Evolutionary conservation across 805 yeast species (phyloP), one percentile per base, ranked within the genome.

Genomic region (Brettanomyces naardenensis): DNA sequence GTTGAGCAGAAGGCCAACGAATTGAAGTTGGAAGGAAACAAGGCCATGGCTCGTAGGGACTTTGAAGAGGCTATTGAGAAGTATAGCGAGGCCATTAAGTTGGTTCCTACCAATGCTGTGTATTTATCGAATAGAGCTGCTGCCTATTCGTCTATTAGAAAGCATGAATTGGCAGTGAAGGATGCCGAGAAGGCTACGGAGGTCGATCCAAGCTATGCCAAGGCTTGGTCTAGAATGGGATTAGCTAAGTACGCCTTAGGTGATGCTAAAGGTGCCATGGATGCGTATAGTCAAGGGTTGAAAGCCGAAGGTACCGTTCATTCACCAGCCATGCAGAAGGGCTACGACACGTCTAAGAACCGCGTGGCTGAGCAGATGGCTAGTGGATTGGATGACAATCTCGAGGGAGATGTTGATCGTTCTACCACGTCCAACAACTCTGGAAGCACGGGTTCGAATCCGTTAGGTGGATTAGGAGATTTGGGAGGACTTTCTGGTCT

Each of bases 71-170:
- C 98, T 4, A 70, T 87, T 37, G 73, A 69, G 19, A 76, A 80
- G 47, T 92, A 92, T 62, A 73, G 95, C 6, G 77, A 75, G 38
- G 97, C 97, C 9, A 75, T 92, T 48, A 75, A 63, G 19, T 61
- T 80, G 44, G 69, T 78, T 46, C 77, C 88, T 39, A 59, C 69
- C 14, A 88, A 87, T 58, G 88, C 89, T 14, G 85, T 92, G 17
- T 92, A 80, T 61, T 75, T 73, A 44, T 88, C 97, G 26, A 92
- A 92, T 65, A 78, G 98, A 56, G 97, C 98, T 11, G 98, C 98
- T 31, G 97, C 97, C 3, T 78, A 84, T 62, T 83, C 95, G 9
- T 85, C 95, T 5, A 53, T 73, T 22, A 72, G 76, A 45, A 67
- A 87, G 43, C 89, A 84, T 55, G 81, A 75, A 13, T 65, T 72